Evolutionary conservation across 2,329 filamentous ascomycete species (phyloP), one percentile per base, ranked within the genome.

Genomic region (Cladobotryum mycophilum): DNA sequence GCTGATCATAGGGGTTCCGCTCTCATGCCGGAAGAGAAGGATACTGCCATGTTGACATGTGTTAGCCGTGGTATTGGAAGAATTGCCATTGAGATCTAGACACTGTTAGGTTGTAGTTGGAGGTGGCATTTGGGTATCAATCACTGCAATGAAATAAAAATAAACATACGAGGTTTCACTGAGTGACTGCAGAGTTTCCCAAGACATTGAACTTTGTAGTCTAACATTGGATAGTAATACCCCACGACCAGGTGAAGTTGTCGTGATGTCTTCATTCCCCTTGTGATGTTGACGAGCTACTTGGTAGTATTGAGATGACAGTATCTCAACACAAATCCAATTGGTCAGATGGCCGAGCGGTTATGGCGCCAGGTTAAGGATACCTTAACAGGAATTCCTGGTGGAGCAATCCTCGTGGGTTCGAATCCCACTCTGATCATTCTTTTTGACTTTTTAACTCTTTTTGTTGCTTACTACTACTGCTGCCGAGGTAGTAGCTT

Each of bases 1-100:
- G 72, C 79, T 2, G 70, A 77, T 17, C 76, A 80, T 57, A 64
- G 75, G 45, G 77, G 77, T 5, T 73, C 72, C 5, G 75, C 71
- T 6, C 62, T 80, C 14, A 58, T 61, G 46, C 67, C 70, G 0
- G 71, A 71, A 9, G 76, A 80, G 51, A 75, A 71, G 62, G 57
- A 53, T 2, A 62, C 57, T 1, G 63, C 64, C 1, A 75, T 80
- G 74, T 58, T 80, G 52, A 64, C 74, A 9, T 80, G 77, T 58
- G 75, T 80, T 2, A 79, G 76, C 57, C 69, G 77, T 2, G 77
- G 77, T 0, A 60, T 78, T 36, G 76, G 76, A 3, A 64, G 67
- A 41, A 76, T 80, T 43, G 64, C 64, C 1, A 68, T 80, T 47
- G 75, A 53, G 34, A 38, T 53, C 12, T 53, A 53, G 47, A 35